Base-by-base conservation (phyloP, 805 yeast species). In the Saccharomycopsis sp. region DNA sequence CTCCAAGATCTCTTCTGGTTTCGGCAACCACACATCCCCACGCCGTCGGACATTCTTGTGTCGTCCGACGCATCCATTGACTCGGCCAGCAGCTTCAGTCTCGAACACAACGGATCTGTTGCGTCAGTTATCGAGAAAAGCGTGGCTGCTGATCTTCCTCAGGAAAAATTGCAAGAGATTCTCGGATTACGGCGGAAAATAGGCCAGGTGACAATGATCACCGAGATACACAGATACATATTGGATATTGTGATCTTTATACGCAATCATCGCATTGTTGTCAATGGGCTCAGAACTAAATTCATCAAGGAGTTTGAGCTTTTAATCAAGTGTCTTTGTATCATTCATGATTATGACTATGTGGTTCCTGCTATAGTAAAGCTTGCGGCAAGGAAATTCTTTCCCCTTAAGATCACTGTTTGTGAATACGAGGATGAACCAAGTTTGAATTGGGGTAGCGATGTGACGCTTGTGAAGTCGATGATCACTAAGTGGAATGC, bases 381-480 rank as follows among this genome's bases (percentile, higher is more conserved):
- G 34, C 62, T 75, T 19, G 82, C 85, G 0, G 79, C 80, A 0
- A 70, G 75, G 23, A 77, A 78, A 58, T 60, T 78, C 14, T 67
- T 82, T 15, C 86, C 87, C 0, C 67, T 80, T 44, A 74, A 77
- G 52, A 69, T 84, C 3, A 68, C 67, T 8, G 56, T 80, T 20
- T 63, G 73, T 2, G 58, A 65, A 1, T 71, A 81, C 0, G 70
- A 70, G 17, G 74, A 78, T 24, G 89, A 84, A 63, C 78, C 84
- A 0, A 72, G 82, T 1, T 65, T 82, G 35, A 69, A 74, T 50
- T 84, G 82, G 69, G 88, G 89, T 1, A 78, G 86, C 51, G 85
- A 83, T 61, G 60, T 70, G 14, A 71, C 66, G 9, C 59, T 80
- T 17, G 73, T 78, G 2, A 66, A 68, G 19, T 75, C 73, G 54